phyloP scores from a whole-genome alignment of 371 early-diverging fungal genomes.

The Batkoa obscura region DNA sequence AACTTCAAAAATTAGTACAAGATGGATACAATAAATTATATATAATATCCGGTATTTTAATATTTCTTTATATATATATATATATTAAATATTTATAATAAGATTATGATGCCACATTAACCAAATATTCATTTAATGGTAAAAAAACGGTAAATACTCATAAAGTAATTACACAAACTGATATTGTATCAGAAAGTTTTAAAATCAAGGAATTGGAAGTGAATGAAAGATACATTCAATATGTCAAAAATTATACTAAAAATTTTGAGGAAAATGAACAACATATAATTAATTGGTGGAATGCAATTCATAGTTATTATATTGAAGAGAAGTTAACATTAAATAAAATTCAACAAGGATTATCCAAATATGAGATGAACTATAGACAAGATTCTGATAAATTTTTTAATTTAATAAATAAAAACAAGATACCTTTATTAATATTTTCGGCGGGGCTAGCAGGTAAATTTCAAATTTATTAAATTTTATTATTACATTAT shows the following conservation, averaged over 20 bases:
- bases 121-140: slow-evolving; percentile 37
- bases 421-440: slow-evolving; percentile 29
- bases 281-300: slow-evolving; percentile 58
- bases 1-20: no score
- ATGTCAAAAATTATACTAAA: slow-evolving; percentile 32
- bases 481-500: background rate
- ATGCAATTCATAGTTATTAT: slow-evolving; percentile 29
- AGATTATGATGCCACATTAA: slow-evolving; percentile 68
- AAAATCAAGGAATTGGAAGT: slow-evolving; percentile 20
- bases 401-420: slow-evolving; percentile 19
- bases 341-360: slow-evolving; percentile 30
- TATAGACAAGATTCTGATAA: slow-evolving; percentile 24
- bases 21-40: no score
- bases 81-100: no score
- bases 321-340: slow-evolving; percentile 23
- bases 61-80: no score
- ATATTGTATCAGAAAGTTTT: slow-evolving; percentile 20
- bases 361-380: slow-evolving; percentile 22
- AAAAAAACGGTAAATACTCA: slow-evolving; percentile 35
- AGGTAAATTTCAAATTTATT: slow-evolving; percentile 11
- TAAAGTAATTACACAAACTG: slow-evolving; percentile 26
- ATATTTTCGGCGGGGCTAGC: slow-evolving; percentile 58
- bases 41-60: no score
- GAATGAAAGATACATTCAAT: slow-evolving; percentile 44
- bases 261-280: slow-evolving; percentile 33